These are phyloP conservation scores for Wickerhamomyces sp. DNA, from an alignment of 1,139 yeast genomes.

Conservation along the genomic window DNA sequence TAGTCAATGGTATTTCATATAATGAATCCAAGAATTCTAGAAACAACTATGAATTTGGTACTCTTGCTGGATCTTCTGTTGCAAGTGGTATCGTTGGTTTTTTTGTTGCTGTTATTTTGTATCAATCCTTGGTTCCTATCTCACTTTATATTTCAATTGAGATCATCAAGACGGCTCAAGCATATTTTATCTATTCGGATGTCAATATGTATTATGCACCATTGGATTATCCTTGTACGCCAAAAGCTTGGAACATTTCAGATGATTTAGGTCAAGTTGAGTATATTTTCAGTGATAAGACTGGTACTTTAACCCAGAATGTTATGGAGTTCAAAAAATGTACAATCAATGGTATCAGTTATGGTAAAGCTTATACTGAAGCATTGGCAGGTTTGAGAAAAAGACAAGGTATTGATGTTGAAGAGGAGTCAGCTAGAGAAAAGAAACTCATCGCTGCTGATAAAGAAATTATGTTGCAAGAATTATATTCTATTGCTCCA, in stretches of 20 bases:
- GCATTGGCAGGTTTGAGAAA: constrained; percentile 91
- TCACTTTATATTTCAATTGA: constrained; percentile 93
- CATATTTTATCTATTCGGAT: constrained; percentile 88
- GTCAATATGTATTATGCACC: constrained; percentile 78
- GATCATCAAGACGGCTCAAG: constrained; percentile 90
- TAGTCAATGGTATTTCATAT: constrained; percentile 78
- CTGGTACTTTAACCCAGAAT: constrained; percentile 95
- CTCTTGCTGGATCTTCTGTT: constrained; percentile 55
- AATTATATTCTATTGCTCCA: constrained; percentile 40
- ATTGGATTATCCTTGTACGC: constrained; percentile 91
- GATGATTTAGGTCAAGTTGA: constrained; percentile 97
- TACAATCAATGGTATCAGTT: constrained; percentile 79
- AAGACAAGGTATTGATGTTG: constrained; percentile 78
- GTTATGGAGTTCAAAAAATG: constrained; percentile 96
- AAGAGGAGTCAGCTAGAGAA: constrained; percentile 63
- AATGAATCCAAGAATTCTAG: constrained; percentile 49
- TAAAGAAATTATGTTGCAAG: constrained; percentile 57
- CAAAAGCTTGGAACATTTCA: constrained; percentile 94
- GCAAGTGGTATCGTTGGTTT: constrained; percentile 80
- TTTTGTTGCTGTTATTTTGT: constrained; percentile 83
- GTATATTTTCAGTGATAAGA: constrained; percentile 91
- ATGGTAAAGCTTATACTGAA: constrained; percentile 94
- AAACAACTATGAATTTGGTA: constrained; percentile 65
- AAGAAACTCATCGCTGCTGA: constrained; percentile 57
- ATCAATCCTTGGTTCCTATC: constrained; percentile 90